Conservation (phyloP, 495 filamentous ascomycete species). For the Cairneyella variabilis region DNA sequence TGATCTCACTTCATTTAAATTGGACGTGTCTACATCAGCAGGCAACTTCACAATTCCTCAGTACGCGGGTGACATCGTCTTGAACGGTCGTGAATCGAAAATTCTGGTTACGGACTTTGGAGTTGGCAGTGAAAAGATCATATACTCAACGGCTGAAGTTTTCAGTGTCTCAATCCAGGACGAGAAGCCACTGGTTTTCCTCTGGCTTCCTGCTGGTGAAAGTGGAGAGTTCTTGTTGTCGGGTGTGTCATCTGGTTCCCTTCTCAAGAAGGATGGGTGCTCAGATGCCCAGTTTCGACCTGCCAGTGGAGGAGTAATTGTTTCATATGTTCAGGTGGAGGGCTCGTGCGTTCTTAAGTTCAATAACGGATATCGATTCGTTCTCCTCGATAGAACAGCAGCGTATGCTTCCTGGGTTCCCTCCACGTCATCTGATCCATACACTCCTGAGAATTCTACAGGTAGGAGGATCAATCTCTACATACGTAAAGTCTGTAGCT, state of each 20-base stretch:
- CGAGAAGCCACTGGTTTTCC: slow-evolving; percentile 41
- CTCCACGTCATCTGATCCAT: slow-evolving; percentile 46
- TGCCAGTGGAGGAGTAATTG: slow-evolving; percentile 32
- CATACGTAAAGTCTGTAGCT: not conserved
- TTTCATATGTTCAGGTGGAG: slow-evolving; percentile 39
- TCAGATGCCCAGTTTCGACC: slow-evolving; percentile 36
- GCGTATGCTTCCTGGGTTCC: slow-evolving; percentile 57
- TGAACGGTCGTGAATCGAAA: slow-evolving; percentile 58
- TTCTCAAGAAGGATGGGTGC: slow-evolving; percentile 30
- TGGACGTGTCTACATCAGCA: slow-evolving; percentile 50
- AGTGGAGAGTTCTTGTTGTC: slow-evolving; percentile 51
- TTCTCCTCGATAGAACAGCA: slow-evolving; percentile 46
- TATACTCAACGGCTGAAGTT: slow-evolving; percentile 60
- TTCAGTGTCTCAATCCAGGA: slow-evolving; percentile 49
- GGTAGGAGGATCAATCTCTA: slow-evolving; percentile 28
- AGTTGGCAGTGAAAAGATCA: slow-evolving; percentile 44
- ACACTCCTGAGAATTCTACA: slow-evolving; percentile 40
- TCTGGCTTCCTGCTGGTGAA: slow-evolving; percentile 53
- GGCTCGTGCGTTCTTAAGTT: slow-evolving; percentile 47
- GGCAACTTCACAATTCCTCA: slow-evolving; percentile 44
- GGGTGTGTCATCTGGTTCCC: slow-evolving; percentile 37
- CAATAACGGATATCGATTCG: slow-evolving; percentile 37
- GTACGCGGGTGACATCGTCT: slow-evolving; percentile 36
- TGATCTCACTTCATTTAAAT: slow-evolving; percentile 45
- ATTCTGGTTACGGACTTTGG: slow-evolving; percentile 57